Evolutionary conservation across 2,329 filamentous ascomycete genomes (phyloP).

Genomic region (Dactylellina leptospora): DNA sequence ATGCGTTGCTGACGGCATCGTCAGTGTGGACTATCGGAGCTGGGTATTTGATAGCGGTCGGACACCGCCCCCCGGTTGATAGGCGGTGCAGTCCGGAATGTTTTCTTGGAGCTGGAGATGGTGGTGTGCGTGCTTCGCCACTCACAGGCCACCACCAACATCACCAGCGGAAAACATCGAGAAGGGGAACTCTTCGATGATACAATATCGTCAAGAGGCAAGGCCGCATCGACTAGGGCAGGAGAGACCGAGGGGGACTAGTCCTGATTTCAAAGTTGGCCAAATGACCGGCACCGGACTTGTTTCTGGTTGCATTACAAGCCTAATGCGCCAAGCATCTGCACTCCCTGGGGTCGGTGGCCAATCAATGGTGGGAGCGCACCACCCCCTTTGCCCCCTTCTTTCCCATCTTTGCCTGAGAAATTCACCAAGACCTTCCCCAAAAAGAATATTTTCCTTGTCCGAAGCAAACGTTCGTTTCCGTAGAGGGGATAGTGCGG

Average conservation of each 20-base stretch:
- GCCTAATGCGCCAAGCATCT: slow-evolving; percentile 49
- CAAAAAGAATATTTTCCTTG: slow-evolving; percentile 49
- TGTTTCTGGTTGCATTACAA: slow-evolving; percentile 52
- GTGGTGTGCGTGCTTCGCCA: too few relatives aligned
- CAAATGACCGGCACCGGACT: slow-evolving; percentile 52
- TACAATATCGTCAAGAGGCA: too few relatives aligned
- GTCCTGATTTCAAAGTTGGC: slow-evolving; percentile 41
- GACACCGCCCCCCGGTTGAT: slow-evolving; percentile 17
- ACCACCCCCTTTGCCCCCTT: slow-evolving; percentile 43
- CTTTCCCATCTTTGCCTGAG: slow-evolving; percentile 31
- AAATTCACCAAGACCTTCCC: slow-evolving; percentile 52
- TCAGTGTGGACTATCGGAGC: too few relatives aligned
- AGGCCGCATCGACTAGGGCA: slow-evolving; percentile 50
- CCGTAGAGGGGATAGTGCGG: slow-evolving; percentile 44
- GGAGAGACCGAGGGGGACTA: slow-evolving; percentile 50
- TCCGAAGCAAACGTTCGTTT: slow-evolving; percentile 42
- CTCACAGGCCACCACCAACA: slow-evolving; percentile 23
- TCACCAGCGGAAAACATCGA: not conserved
- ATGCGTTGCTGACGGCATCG: slow-evolving; percentile 18
- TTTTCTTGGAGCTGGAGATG: too few relatives aligned
- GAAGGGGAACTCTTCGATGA: slow-evolving; percentile 5
- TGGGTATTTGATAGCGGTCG: slow-evolving; percentile 47
- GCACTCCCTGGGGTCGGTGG: slow-evolving; percentile 15
- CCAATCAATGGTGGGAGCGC: slow-evolving; percentile 32
- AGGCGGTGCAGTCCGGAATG: slow-evolving; percentile 47